phyloP scores from a whole-genome alignment of 192 early-diverging fungal genomes.

The Linnemannia schmuckeri region DNA sequence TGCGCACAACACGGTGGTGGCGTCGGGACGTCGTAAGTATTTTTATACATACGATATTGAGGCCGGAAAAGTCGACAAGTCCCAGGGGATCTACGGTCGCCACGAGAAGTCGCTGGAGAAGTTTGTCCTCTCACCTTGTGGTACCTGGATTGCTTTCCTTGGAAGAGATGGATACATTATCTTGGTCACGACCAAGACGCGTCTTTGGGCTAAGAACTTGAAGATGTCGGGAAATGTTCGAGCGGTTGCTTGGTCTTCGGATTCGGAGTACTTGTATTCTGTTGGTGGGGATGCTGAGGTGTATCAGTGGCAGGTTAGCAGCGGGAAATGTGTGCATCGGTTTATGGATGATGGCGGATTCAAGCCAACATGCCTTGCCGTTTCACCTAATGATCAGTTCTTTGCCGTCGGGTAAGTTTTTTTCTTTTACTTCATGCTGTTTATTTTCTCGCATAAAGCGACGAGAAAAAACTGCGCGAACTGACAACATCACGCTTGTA shows the following conservation, averaged over 20 bases:
- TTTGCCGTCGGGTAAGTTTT: constrained; percentile 85
- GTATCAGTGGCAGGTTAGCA: constrained; percentile 90
- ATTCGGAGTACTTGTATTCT: constrained; percentile 83
- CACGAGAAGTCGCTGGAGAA: constrained; percentile 82
- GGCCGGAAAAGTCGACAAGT: constrained; percentile 75
- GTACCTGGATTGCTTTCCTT: constrained; percentile 82
- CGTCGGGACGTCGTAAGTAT: constrained; percentile 81
- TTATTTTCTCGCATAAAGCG: neutral
- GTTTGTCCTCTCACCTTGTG: constrained; percentile 77
- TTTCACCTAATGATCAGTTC: constrained; percentile 80
- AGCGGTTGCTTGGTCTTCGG: constrained; percentile 81
- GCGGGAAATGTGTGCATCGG: constrained; percentile 79
- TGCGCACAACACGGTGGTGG: constrained; percentile 69
- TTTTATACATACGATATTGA: constrained; percentile 92
- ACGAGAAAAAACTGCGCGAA: neutral
- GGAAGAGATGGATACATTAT: constrained; percentile 87
- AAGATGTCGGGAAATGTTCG: constrained; percentile 90
- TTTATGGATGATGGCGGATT: constrained; percentile 90
- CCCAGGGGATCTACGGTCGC: constrained; percentile 79
- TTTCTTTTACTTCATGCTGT: neutral
- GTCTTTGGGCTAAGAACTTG: constrained; percentile 90
- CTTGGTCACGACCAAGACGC: constrained; percentile 80
- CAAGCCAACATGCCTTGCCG: constrained; percentile 76
- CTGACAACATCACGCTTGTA: neutral
- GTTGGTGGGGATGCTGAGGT: constrained; percentile 87